A percentile compares a stretch with the other conserved stretches of the same genome.
phyloP scores from a whole-genome alignment of 148 eudicot species.

The Euryodendron excelsum region DNA sequence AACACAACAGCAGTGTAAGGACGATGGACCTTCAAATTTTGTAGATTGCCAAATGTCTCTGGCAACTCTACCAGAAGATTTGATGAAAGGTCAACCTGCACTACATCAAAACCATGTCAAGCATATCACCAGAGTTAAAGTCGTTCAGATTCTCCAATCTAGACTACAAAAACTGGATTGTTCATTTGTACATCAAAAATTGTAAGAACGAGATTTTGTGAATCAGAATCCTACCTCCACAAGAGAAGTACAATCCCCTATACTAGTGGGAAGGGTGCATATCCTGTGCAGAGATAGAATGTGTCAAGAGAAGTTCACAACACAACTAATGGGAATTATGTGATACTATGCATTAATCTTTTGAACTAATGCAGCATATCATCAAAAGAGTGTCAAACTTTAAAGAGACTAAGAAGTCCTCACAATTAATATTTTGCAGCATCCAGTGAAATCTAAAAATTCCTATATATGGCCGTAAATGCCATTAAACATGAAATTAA shows the following conservation, averaged over 20 bases:
- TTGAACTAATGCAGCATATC: background rate
- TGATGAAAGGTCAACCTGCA: constrained; percentile 87
- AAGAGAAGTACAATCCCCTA: constrained; percentile 71
- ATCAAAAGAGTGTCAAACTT: background rate
- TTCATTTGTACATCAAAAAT: background rate
- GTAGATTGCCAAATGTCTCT: constrained; percentile 59
- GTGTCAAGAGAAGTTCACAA: constrained; percentile 11
- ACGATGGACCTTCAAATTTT: constrained; percentile 60
- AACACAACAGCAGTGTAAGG: background rate
- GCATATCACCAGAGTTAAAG: background rate
- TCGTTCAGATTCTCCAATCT: background rate
- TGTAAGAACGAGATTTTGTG: background rate
- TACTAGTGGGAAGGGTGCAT: constrained; percentile 42
- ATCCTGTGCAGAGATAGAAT: constrained; percentile 44
- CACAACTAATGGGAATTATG: background rate
- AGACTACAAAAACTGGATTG: background rate
- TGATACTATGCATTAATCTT: background rate
- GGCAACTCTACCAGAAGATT: constrained; percentile 81
- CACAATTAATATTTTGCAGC: background rate
- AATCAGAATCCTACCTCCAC: constrained; percentile 54
- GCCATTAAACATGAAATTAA: background rate
- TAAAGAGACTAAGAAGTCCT: background rate
- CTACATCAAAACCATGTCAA: constrained; percentile 10
- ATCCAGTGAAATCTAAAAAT: background rate
- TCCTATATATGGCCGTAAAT: background rate